Evolutionary conservation across 2,329 filamentous ascomycete genomes (phyloP).

Genomic region (Achaetomium macrosporum): DNA sequence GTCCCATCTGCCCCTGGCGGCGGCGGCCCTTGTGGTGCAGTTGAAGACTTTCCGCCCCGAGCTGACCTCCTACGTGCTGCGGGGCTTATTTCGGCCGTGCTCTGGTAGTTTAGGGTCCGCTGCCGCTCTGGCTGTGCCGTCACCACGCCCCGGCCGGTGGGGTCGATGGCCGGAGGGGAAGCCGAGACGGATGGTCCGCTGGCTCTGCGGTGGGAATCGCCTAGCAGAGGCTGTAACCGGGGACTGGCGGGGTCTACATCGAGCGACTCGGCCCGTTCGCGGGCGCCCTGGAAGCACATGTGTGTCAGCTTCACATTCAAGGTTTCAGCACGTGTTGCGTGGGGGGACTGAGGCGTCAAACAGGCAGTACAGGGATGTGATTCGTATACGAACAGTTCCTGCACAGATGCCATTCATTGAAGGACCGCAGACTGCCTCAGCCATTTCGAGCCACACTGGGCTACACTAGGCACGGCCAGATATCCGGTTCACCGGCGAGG

Average conservation of each 20-base stretch:
- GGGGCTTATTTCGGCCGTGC: conserved; percentile 14
- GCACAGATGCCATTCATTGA: conserved; percentile 17
- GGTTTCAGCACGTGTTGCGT: not conserved
- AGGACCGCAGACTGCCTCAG: conserved; percentile 19
- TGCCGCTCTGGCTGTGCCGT: conserved; percentile 19
- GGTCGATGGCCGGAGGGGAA: conserved; percentile 15
- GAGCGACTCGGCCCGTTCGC: conserved; percentile 27
- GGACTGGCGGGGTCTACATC: conserved; percentile 14
- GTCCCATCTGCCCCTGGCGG: conserved; percentile 4
- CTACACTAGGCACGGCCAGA: not conserved
- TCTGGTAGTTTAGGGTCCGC: conserved; percentile 24
- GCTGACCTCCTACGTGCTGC: conserved; percentile 16
- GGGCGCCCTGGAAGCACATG: conserved; percentile 22
- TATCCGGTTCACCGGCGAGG: not conserved
- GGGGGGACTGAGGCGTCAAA: not conserved
- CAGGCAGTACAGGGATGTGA: not conserved
- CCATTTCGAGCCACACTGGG: not conserved
- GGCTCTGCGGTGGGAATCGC: conserved; percentile 4
- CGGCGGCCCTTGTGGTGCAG: conserved; percentile 1
- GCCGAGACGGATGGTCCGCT: conserved; percentile 12
- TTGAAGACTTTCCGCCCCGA: conserved; percentile 9
- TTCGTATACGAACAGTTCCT: conserved; percentile 22
- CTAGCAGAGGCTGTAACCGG: conserved; percentile 21
- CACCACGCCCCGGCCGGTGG: conserved; percentile 22
- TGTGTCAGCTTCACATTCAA: not conserved